These are phyloP conservation scores for Cercospora beticola DNA, from an alignment of 2,329 filamentous ascomycete species.

Conservation along the genomic window DNA sequence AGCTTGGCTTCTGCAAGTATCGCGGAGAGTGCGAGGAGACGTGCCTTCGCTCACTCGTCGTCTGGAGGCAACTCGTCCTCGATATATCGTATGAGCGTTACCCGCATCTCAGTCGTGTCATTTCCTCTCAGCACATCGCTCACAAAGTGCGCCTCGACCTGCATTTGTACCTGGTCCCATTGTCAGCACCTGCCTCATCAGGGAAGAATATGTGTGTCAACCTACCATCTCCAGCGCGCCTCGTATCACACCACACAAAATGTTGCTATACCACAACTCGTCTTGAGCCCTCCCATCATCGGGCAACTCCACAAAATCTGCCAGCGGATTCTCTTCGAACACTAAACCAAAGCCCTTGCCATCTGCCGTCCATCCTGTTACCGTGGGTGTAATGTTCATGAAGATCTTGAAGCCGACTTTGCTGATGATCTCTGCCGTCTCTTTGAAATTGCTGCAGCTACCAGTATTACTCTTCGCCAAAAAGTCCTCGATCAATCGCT, in stretches of 20 bases:
- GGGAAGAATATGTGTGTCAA: neutral
- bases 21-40: neutral
- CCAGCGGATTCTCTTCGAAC: slow-evolving; percentile 94
- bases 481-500: slow-evolving; percentile 95
- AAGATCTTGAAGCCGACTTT: slow-evolving; percentile 99
- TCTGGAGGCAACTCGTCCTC: slow-evolving; percentile 97
- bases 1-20: neutral
- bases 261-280: slow-evolving; percentile 98
- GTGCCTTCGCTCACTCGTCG: slow-evolving; percentile 62
- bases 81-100: slow-evolving; percentile 88
- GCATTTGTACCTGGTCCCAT: slow-evolving; percentile 76
- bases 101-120: slow-evolving; percentile 95
- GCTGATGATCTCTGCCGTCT: slow-evolving; percentile 95
- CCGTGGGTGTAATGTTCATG: slow-evolving; percentile 88
- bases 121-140: slow-evolving; percentile 90
- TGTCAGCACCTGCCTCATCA: slow-evolving; percentile 16
- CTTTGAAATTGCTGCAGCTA: slow-evolving; percentile 86
- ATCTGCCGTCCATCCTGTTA: slow-evolving; percentile 94
- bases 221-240: slow-evolving; percentile 91
- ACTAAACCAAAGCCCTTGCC: slow-evolving; percentile 94
- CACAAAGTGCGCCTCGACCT: slow-evolving; percentile 94
- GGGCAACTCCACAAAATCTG: slow-evolving; percentile 95
- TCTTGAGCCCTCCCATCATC: slow-evolving; percentile 95
- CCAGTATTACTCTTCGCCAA: slow-evolving; percentile 91
- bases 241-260: slow-evolving; percentile 86